Evolutionary conservation across 768 basidiomycete genomes (phyloP).

Genomic region (Podaxis sp.): DNA sequence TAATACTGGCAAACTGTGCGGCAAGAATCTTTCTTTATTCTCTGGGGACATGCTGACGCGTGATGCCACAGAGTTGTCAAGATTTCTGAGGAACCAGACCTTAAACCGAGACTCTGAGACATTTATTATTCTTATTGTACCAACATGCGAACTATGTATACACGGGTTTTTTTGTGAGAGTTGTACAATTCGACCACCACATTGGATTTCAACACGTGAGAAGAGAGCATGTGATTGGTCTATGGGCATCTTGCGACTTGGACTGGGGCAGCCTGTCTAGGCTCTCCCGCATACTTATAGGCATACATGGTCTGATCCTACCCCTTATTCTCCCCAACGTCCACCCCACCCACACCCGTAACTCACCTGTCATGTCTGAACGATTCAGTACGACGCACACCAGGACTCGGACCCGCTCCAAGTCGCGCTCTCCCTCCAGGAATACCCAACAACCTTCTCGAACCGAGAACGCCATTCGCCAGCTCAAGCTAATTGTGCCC

Average conservation of each 20-base stretch:
- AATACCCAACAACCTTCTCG: conserved; percentile 30
- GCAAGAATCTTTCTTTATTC: conserved; percentile 11
- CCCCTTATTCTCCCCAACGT: background rate
- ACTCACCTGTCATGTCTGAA: background rate
- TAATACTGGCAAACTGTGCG: conserved; percentile 77
- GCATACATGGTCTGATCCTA: background rate
- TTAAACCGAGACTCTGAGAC: conserved; percentile 33
- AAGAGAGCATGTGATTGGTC: conserved; percentile 2
- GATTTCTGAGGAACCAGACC: conserved; percentile 43
- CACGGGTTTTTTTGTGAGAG: too few species aligned
- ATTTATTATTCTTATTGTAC: background rate
- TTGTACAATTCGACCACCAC: background rate
- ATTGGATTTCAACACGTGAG: background rate
- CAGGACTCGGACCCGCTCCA: background rate
- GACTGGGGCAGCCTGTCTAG: background rate
- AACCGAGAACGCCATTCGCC: conserved; percentile 54
- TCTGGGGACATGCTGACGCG: conserved; percentile 4
- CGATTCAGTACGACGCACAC: background rate
- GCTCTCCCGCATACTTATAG: background rate
- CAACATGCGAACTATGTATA: too few species aligned
- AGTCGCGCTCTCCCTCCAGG: background rate
- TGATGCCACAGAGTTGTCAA: conserved; percentile 49
- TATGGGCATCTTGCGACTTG: background rate
- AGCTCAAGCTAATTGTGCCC: conserved; percentile 78
- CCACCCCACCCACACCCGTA: background rate